Base-by-base conservation (phyloP, 1,284 basidiomycete genomes). In the Rhodotorula sp. region DNA sequence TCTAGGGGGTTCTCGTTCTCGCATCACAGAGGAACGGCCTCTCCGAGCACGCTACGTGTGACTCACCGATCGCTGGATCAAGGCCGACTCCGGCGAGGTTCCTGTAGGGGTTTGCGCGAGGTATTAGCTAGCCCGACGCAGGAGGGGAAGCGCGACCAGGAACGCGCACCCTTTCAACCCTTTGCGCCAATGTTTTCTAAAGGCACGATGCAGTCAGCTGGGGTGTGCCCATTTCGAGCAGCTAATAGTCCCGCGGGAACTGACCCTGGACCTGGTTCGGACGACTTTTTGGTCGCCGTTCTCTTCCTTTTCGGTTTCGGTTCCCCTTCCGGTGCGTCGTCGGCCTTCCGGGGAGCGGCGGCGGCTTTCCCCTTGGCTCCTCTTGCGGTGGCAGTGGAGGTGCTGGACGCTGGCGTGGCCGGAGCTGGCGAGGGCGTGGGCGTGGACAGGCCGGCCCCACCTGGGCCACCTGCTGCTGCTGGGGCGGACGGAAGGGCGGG, bases 151-250 rank as follows among this genome's bases (percentile, higher is more conserved):
- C n/a, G 57, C 44, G 44, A 46, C 4, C 22, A 26, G 15, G n/a
- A 3, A 4, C 0, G 51, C 72, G 45, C 10, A 74, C 70, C 73
- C 73, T 26, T 71, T 74, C 12, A 74, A 44, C 6, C 73, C 73
- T 55, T 69, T 71, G 18, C 73, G 53, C 73, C 73, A 75, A 5
- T 37, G 45, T 26, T 75, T 75, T 2, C 62, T 62, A 44, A 10
- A 18, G 6, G n/a, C 1, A 22, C 45, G 20, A n/a, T 10, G 29
- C 0, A 22, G 59, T 49, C 46, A 49, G 51, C 26, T 53, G 8
- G n/a, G n/a, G n/a, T 30, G 18, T 7, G 24, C 4, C 6, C 24
- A 30, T 49, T 4, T 3, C 48, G 22, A n/a, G 55, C 33, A 37
- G 55, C 55, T 8, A 24, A 3, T 22, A 44, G 8, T 14, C 8